Base-by-base conservation (phyloP, 208 protist species). In the Leishmania arabica region DNA sequence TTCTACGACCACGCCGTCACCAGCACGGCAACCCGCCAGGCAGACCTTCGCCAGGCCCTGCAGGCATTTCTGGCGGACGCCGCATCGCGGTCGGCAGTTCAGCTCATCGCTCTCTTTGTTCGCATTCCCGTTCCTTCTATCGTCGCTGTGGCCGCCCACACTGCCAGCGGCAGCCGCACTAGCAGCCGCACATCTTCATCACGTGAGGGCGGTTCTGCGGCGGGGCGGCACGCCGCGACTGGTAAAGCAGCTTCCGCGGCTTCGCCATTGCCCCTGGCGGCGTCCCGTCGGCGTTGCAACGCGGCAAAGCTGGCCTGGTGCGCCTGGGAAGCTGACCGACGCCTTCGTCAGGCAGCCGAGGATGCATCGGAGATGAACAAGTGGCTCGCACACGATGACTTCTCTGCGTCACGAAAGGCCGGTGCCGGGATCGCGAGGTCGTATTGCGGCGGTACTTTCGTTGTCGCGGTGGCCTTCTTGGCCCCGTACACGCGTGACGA, bases 381-480 rank as follows among this genome's bases (percentile, higher is more conserved):
- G 31, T 82, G 80, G 77, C 24, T 90, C 37, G 31, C 73, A 47
- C 37, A 82, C 54, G 77, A 66, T 13, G 34, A 49, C 9, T n/a
- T 58, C 34, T 37, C 49, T 45, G 68, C 40, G 27, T 31, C 42
- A 45, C 45, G n/a, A 34, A 73, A 27, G 45, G 27, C 37, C 45
- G 45, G 68, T 37, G 72, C n/a, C 4, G 51, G 49, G n/a, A 19
- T 19, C 75, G 13, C 60, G 17, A 47, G n/a, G 54, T 24, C 42
- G 31, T 58, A 53, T 40, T 7, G 21, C 72, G 17, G 49, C 51
- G 47, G 42, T 1, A 37, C 85, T 31, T 40, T 37, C 9, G 81
- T 91, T n/a, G 75, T 86, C 19, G 71, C 87, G 1, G 82, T 84
- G 11, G 88, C 88, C 40, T 77, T 80, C 19, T 75, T 91, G 56